phyloP scores from a whole-genome alignment of 2,329 filamentous ascomycete genomes.

The Gremmenia infestans region DNA sequence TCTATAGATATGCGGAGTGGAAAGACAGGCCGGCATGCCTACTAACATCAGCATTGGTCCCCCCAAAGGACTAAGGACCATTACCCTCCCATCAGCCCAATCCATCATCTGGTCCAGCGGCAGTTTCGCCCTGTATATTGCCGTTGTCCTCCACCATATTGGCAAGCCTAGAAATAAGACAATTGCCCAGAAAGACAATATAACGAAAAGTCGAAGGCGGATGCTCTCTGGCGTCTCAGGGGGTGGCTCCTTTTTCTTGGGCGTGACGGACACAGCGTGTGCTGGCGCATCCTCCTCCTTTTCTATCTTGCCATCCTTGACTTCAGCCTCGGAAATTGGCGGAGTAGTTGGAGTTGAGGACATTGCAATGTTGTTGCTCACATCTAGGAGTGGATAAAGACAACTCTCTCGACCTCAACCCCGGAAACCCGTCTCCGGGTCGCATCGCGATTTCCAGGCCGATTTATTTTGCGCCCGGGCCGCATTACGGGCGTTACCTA shows the following conservation, averaged over 20 bases:
- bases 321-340: constrained; percentile 5
- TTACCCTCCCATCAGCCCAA: constrained; percentile 86
- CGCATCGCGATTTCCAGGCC: not conserved
- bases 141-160: constrained; percentile 94
- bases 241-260: constrained; percentile 46
- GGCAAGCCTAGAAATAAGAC: constrained; percentile 80
- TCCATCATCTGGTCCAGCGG: constrained; percentile 81
- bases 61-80: constrained; percentile 11
- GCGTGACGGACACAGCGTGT: constrained; percentile 21
- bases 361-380: constrained; percentile 6
- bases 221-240: constrained; percentile 69
- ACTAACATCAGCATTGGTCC: constrained; percentile 16
- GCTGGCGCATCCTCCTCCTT: constrained; percentile 15
- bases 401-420: not conserved
- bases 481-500: not conserved
- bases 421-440: not conserved
- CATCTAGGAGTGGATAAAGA: not conserved
- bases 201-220: constrained; percentile 65
- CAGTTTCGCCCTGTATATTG: constrained; percentile 80
- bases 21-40: constrained; percentile 86
- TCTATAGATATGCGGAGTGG: constrained; percentile 78
- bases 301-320: constrained; percentile 1
- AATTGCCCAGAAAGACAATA: constrained; percentile 87
- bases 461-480: not conserved
- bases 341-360: constrained; percentile 20